Evolutionary conservation across 2,329 filamentous ascomycete species (phyloP), one percentile per base, ranked within the genome.

Genomic region (Parastagonospora avenae): DNA sequence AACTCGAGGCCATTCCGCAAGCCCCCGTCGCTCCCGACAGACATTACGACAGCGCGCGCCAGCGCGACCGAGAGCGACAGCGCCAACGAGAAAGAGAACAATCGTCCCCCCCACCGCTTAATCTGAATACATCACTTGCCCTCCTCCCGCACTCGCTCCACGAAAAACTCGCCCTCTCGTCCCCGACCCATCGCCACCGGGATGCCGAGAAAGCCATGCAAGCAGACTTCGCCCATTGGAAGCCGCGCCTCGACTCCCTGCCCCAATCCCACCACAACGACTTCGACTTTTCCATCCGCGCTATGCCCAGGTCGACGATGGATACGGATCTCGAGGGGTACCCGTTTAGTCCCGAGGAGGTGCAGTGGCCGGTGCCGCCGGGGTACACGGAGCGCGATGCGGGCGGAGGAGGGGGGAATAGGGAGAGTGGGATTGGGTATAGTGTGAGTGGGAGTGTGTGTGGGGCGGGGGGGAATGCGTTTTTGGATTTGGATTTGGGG

Each of bases 171-270:
- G 59, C 63, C 36, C 52, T 66, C 9, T 46, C 47, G 2, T 36
- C 52, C 19, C 51, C 54, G 7, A 49, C 58, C 1, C 44, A 65
- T 27, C 54, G 56, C 0, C 57, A 62, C 19, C 59, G 63, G 19
- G 64, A 69, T 24, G 67, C 67, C 51, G 66, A 69, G 36, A 67
- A 68, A 32, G 54, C 60, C 1, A 66, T 67, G 19, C 63, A 64
- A 19, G 56, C 59, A 11, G 67, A 69, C 8, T 63, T 68, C n/a
- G 43, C 45, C 8, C 47, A 55, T 16, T 55, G 48, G 12, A 64
- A 62, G 41, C 60, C 38, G 15, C 48, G 39, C 37, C 45, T 41
- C 24, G 51, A 55, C 29, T 55, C 53, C 1, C 45, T 59, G 10
- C 44, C 53, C 1, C 46, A 42, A 4, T 42, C 52, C 8, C 40